A percentile compares a stretch with the other conserved stretches of the same genome.
Evolutionary conservation across 495 filamentous ascomycete genomes (phyloP).

Genomic region (Aspergillus olivimuriae): DNA sequence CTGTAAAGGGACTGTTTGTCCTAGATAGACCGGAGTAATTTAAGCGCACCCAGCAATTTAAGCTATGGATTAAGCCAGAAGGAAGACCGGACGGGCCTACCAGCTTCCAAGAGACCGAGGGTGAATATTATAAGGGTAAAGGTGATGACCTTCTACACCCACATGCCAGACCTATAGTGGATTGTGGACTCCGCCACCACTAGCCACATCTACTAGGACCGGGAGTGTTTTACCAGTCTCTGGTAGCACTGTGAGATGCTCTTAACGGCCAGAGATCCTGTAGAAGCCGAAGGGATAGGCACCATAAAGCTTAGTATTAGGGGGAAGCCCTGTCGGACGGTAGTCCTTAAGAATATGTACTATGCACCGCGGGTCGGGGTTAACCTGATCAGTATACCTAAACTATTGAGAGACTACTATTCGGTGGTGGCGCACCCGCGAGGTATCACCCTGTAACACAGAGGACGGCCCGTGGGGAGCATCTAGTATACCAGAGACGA

Average conservation of each 20-base stretch:
- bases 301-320: conserved; percentile 10
- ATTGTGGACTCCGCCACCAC: conserved; percentile 14
- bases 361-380: conserved; percentile 1
- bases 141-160: conserved; percentile 10
- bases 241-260: conserved; percentile 11
- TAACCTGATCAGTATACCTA: conserved; percentile 13
- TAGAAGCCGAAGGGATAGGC: conserved; percentile 15
- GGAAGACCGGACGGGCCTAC: conserved; percentile 9
- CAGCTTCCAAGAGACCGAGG: conserved; percentile 3
- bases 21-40: conserved; percentile 5
- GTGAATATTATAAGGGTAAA: conserved; percentile 1
- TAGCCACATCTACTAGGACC: conserved; percentile 13
- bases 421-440: conserved; percentile 9
- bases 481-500: conserved; percentile 9
- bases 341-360: conserved; percentile 8
- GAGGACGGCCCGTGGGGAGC: conserved; percentile 10
- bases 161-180: conserved; percentile 12
- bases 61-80: conserved; percentile 10
- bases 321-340: conserved; percentile 8
- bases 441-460: conserved; percentile 10
- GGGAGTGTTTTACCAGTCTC: conserved; percentile 11
- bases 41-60: conserved; percentile 6
- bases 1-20: conserved; percentile 2
- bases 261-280: conserved; percentile 7
- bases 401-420: conserved; percentile 2